Percentiles rank a stretch among this genome's conserved stretches.
These are phyloP conservation scores for Xerocomellus amylosporus DNA, from an alignment of 768 basidiomycete genomes.

Conservation along the genomic window DNA sequence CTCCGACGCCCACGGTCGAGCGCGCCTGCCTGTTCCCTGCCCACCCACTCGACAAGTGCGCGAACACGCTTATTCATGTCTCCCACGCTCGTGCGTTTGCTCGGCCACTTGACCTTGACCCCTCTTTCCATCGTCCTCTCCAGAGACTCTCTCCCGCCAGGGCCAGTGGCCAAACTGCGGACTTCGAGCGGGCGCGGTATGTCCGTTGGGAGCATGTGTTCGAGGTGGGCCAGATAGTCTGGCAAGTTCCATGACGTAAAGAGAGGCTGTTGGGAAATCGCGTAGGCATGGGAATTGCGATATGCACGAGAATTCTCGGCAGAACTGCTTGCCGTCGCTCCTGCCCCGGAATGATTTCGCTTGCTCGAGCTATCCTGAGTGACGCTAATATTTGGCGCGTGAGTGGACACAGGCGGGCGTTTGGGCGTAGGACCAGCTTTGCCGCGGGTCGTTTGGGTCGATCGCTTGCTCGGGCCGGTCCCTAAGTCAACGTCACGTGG, in stretches of 20 bases:
- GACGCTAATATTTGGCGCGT: slow-evolving; percentile 25
- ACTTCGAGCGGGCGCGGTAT: slow-evolving; percentile 74
- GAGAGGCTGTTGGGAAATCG: slow-evolving; percentile 72
- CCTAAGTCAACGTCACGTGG: slow-evolving; percentile 41
- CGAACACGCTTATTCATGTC: slow-evolving; percentile 97
- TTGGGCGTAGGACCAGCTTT: slow-evolving; percentile 29
- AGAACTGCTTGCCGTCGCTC: slow-evolving; percentile 35
- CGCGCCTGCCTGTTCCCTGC: slow-evolving; percentile 76
- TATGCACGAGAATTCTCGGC: slow-evolving; percentile 62
- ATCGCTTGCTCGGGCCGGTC: slow-evolving; percentile 33
- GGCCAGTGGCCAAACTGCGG: slow-evolving; percentile 44
- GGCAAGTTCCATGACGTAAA: slow-evolving; percentile 89
- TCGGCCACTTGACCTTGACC: slow-evolving; percentile 90
- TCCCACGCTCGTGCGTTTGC: slow-evolving; percentile 91
- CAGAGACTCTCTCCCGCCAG: slow-evolving; percentile 48
- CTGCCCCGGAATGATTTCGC: slow-evolving; percentile 45
- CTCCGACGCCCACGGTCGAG: slow-evolving; percentile 66
- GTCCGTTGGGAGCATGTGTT: slow-evolving; percentile 76
- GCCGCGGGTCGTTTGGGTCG: slow-evolving; percentile 42
- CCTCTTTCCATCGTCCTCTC: slow-evolving; percentile 69
- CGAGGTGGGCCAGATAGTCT: slow-evolving; percentile 87
- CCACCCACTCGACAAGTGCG: slow-evolving; percentile 91
- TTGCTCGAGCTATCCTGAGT: slow-evolving; percentile 47
- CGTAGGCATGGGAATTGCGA: slow-evolving; percentile 77
- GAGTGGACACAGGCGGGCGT: slow-evolving; percentile 31